A percentile compares a stretch with the other conserved stretches of the same genome.
phyloP scores from a whole-genome alignment of 208 protist species.

The Acanthamoeba royreba region DNA sequence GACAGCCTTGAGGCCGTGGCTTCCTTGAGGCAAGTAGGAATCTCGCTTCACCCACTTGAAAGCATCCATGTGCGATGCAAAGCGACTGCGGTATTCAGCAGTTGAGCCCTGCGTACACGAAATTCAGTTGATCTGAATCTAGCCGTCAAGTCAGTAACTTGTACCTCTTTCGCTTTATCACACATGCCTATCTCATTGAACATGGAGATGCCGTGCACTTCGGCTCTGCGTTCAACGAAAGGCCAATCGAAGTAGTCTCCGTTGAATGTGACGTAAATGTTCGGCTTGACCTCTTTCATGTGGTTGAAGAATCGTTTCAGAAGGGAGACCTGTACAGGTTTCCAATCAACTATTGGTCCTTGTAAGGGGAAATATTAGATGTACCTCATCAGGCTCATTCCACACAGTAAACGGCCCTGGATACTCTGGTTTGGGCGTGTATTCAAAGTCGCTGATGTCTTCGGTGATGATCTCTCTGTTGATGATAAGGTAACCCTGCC shows the following conservation, averaged over 20 bases:
- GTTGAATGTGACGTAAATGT: slow-evolving; percentile 99
- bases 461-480: slow-evolving; percentile 96
- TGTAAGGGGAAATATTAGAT: not conserved
- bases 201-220: slow-evolving; percentile 70
- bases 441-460: slow-evolving; percentile 99
- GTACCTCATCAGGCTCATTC: slow-evolving; percentile 93
- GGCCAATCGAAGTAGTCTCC: slow-evolving; percentile 99
- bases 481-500: slow-evolving; percentile 96
- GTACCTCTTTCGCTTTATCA: slow-evolving; percentile 59
- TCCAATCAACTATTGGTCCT: not conserved
- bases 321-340: slow-evolving; percentile 79
- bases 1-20: slow-evolving; percentile 93
- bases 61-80: slow-evolving; percentile 96
- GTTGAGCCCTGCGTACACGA: not conserved
- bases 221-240: slow-evolving; percentile 95
- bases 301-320: slow-evolving; percentile 95
- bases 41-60: slow-evolving; percentile 99
- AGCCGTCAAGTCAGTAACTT: not conserved
- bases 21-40: slow-evolving; percentile 99
- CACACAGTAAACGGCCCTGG: slow-evolving; percentile 96
- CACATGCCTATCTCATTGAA: slow-evolving; percentile 81
- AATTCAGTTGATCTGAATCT: not conserved
- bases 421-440: slow-evolving; percentile 97
- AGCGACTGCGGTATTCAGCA: slow-evolving; percentile 93
- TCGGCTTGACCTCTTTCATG: slow-evolving; percentile 93